Evolutionary conservation across 345 rosid genomes (phyloP), one percentile per base, ranked within the genome.

Genomic region (Orychophragmus violaceus): DNA sequence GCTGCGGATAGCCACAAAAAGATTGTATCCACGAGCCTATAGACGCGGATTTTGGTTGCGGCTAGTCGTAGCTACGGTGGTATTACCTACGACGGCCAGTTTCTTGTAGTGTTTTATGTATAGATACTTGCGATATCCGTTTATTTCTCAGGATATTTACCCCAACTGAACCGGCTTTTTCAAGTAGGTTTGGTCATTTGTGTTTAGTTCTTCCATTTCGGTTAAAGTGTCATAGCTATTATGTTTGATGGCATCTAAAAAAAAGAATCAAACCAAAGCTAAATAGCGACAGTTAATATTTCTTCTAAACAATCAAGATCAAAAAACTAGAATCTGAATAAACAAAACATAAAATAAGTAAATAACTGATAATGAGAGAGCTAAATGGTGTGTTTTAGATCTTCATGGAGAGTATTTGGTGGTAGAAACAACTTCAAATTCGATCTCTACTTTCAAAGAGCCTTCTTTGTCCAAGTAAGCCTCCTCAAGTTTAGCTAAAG

Each of bases 391-490:
- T 52, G 17, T 21, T 30, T 2, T 5, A 32, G 35, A 50, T 64
- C 33, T 8, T 59, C 37, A 52, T 24, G 59, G 5, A 1, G 42
- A 54, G 32, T 14, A 42, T 3, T 9, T 66, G 45, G 54, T 42
- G 53, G 33, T 19, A n/a, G 63, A 66, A 42, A 66, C 33, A 55
- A 22, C 18, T 21, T 42, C 22, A 29, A 55, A 42, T 28, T 55
- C 32, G 11, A 66, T 3, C 17, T 66, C 62, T 1, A 66, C 1
- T 19, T 41, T 21, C 71, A 66, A 22, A 22, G 48, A 32, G 3
- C 32, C 57, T 0, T 58, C 16, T 8, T 68, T 45, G n/a, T 68
- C 72, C 57, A 68, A 57, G 41, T 68, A 68, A 21, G 24, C 18
- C 18, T 44, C 3, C 6, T 7, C 6, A 41, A 66, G 16, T 41